Percentiles rank a stretch among this genome's conserved stretches.
These are phyloP conservation scores for Boletus sp. DNA, from an alignment of 1,284 basidiomycete genomes.

Conservation along the genomic window DNA sequence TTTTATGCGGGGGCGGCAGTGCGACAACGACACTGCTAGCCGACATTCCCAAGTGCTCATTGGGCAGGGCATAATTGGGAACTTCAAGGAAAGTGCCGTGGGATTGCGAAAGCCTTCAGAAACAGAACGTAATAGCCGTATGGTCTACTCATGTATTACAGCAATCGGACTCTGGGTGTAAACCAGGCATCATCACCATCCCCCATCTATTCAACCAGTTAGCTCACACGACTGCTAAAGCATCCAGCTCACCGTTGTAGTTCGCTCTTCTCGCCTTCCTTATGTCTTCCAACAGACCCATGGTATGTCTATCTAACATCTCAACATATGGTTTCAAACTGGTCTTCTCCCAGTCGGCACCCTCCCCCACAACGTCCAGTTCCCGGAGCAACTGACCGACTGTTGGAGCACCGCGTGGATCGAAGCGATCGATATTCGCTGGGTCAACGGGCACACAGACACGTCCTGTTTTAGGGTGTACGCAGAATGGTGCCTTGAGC, in stretches of 20 bases:
- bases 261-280: slow-evolving; percentile 47
- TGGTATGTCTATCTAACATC: slow-evolving; percentile 77
- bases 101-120: not conserved
- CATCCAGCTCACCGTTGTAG: slow-evolving; percentile 15
- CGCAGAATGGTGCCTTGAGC: slow-evolving; percentile 95
- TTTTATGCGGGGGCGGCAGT: slow-evolving; percentile 4
- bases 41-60: not conserved
- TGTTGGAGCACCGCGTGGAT: slow-evolving; percentile 84
- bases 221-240: not conserved
- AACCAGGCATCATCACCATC: slow-evolving; percentile 27
- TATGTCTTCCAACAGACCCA: slow-evolving; percentile 56
- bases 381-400: slow-evolving; percentile 80
- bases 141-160: not conserved
- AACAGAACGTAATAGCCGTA: not conserved
- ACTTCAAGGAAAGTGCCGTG: not conserved
- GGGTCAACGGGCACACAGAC: slow-evolving; percentile 94
- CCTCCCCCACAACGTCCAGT: slow-evolving; percentile 52
- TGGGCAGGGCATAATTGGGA: not conserved
- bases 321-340: slow-evolving; percentile 87
- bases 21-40: not conserved
- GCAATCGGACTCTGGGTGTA: not conserved
- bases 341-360: slow-evolving; percentile 66
- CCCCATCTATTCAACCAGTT: slow-evolving; percentile 15
- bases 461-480: slow-evolving; percentile 94
- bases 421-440: slow-evolving; percentile 72